Evolutionary conservation across 2,329 filamentous ascomycete genomes (phyloP).

Genomic region (Colletotrichum kahawae): DNA sequence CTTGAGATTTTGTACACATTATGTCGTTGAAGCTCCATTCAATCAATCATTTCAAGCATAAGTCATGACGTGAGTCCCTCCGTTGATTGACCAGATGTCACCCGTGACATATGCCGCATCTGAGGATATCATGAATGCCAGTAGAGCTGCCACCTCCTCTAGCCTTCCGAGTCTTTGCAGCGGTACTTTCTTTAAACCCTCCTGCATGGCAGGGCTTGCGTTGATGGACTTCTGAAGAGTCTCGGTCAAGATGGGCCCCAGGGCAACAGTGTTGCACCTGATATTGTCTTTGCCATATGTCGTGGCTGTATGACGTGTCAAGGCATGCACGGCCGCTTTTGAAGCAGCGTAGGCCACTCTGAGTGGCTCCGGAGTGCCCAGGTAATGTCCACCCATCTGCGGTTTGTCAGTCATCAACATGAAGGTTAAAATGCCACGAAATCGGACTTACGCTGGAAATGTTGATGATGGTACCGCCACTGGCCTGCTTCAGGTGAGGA

Average conservation of each 20-base stretch:
- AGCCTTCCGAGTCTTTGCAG: not conserved
- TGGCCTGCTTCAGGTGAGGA: not conserved
- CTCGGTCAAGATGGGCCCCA: not conserved
- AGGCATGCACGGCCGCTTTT: not conserved
- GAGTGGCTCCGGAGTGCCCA: not conserved
- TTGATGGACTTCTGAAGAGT: not conserved
- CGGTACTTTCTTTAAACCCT: not conserved
- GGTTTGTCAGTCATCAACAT: not conserved
- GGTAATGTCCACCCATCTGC: slow-evolving; percentile 1
- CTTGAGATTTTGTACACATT: not conserved
- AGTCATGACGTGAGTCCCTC: not conserved
- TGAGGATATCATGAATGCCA: slow-evolving; percentile 4
- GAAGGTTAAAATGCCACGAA: not conserved
- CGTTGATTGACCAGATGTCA: slow-evolving; percentile 6
- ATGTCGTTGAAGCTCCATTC: not conserved
- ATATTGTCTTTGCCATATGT: not conserved
- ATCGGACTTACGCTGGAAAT: not conserved
- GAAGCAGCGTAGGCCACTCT: not conserved
- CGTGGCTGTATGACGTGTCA: not conserved
- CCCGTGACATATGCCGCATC: not conserved
- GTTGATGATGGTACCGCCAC: slow-evolving; percentile 1
- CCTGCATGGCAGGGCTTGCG: not conserved
- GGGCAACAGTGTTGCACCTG: not conserved
- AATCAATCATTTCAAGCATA: not conserved
- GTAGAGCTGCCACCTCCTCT: not conserved